Evolutionary conservation across 163 green algal genomes (phyloP), one percentile per base, ranked within the genome.

Genomic region (Scenedesmus sp.): DNA sequence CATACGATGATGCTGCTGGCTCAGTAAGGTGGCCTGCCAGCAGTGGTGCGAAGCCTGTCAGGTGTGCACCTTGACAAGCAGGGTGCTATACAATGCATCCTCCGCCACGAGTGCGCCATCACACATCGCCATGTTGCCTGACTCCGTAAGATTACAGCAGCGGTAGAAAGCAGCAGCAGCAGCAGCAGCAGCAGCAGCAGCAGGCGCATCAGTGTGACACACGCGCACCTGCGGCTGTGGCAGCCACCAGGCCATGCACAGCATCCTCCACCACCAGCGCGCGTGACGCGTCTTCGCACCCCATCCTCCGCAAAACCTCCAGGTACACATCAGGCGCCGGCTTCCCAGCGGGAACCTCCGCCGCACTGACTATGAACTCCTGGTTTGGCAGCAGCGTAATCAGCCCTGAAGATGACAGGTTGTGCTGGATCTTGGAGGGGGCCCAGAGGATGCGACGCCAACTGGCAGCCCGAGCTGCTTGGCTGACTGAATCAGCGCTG

Each of bases 281-380:
- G 0, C 80, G 70, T n/a, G 44, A 72, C 3, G 85, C 65, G 65
- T 96, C 87, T 65, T 68, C 59, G 80, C 91, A 94, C 53, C 93
- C 91, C 46, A 91, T 79, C 10, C 76, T 86, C 53, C 73, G 84
- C 88, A 98, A 92, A 3, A 93, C 94, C 73, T 96, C 96, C 26
- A 97, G 22, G 89, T 97, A 98, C 20, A 98, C 94, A 68, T 98
- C 96, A 0, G 96, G 96, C 9, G 94, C 94, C 13, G 96, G 96
- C 91, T 97, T 97, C 79, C 96, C 96, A 18, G 88, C 84, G 22
- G 59, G 59, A 70, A 97, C 96, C 44, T 95, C 89, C 40, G 94
- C 91, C 6, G 96, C 93, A 7, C 88, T 94, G 10, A 95, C 94
- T 42, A 95, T 89, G 6, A 90, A 89, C 46, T 91, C 37, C 1